Percentiles rank a stretch among this genome's conserved stretches.
These are phyloP conservation scores for Vitis hybrid DNA, from an alignment of 177 flowering plant genomes.

Conservation along the genomic window DNA sequence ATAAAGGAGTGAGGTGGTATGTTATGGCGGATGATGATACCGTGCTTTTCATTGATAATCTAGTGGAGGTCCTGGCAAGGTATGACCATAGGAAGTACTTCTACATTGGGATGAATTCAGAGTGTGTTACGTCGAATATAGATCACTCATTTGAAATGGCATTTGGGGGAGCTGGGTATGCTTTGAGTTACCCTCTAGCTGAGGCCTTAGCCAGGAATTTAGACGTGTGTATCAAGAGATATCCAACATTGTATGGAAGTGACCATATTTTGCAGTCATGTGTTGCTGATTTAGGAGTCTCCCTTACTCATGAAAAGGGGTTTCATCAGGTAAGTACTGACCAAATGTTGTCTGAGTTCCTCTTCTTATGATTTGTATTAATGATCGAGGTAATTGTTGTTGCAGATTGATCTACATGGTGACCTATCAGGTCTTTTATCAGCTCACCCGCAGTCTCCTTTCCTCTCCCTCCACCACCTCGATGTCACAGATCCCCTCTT, in stretches of 20 bases:
- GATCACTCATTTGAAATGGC: conserved; percentile 53
- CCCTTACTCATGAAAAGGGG: conserved; percentile 44
- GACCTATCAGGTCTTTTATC: conserved; percentile 39
- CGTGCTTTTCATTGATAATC: conserved; percentile 41
- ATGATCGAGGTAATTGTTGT: too few relatives aligned
- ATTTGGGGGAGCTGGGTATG: conserved; percentile 57
- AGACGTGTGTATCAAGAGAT: conserved; percentile 51
- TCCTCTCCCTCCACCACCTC: conserved; percentile 41
- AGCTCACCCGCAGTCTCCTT: conserved; percentile 34
- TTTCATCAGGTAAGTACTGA: conserved; percentile 54
- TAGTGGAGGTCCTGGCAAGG: conserved; percentile 41
- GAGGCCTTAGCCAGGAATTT: conserved; percentile 29
- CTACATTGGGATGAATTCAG: conserved; percentile 60
- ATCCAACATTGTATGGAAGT: conserved; percentile 32
- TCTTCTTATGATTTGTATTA: too few relatives aligned
- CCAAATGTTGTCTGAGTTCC: background rate
- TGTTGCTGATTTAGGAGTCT: conserved; percentile 57
- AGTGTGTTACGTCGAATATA: conserved; percentile 32
- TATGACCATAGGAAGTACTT: conserved; percentile 53
- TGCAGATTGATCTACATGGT: conserved; percentile 34
- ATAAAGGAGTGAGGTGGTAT: conserved; percentile 49
- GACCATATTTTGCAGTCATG: conserved; percentile 48
- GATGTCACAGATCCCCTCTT: conserved; percentile 35
- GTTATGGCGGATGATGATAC: conserved; percentile 70
- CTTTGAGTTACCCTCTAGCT: conserved; percentile 42